These are phyloP conservation scores for Echinochloa phyllopogon DNA, from an alignment of 176 grass and related monocot species.

Conservation along the genomic window DNA sequence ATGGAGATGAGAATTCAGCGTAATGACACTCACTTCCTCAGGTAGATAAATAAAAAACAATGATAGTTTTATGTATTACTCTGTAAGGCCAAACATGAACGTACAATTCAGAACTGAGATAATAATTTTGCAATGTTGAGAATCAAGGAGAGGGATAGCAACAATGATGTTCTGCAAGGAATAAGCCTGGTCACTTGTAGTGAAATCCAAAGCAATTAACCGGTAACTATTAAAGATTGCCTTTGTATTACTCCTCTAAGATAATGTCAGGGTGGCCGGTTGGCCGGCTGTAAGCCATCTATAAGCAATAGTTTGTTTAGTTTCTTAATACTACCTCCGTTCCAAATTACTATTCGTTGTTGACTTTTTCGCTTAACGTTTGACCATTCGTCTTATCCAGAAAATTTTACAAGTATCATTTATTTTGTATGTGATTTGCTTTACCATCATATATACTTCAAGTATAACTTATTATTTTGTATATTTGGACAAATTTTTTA, in stretches of 20 bases:
- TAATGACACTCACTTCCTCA: neutral
- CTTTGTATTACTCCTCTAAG: neutral
- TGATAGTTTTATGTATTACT: neutral
- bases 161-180: neutral
- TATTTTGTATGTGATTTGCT: too few species aligned
- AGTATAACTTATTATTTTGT: too few species aligned
- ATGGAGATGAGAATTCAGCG: neutral
- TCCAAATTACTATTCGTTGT: too few species aligned
- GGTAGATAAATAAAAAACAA: neutral
- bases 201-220: constrained; percentile 1
- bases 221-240: constrained; percentile 1
- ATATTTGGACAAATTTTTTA: too few species aligned
- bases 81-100: neutral
- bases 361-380: too few species aligned
- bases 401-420: too few species aligned
- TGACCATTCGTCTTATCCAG: too few species aligned
- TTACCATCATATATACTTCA: too few species aligned
- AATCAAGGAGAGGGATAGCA: neutral
- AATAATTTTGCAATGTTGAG: neutral
- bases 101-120: neutral
- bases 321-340: too few species aligned
- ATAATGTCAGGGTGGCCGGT: too few species aligned
- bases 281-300: too few species aligned
- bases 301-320: too few species aligned
- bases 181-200: constrained; percentile 13